Conservation (phyloP, 768 basidiomycete species). For the Boletus rex-veris region DNA sequence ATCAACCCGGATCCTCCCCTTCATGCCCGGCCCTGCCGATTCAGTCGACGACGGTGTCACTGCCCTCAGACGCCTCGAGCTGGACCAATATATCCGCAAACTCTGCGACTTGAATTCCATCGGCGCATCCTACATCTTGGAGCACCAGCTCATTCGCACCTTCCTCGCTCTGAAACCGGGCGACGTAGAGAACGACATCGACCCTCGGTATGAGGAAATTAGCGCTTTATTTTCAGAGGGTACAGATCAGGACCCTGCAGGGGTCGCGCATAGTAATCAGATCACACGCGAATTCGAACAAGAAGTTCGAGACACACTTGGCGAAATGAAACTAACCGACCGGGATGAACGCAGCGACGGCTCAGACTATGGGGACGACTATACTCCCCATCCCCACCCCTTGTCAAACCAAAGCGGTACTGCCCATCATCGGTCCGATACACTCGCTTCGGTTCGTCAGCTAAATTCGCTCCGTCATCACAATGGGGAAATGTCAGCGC, state of each 20-base stretch:
- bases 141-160: constrained; percentile 72
- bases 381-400: constrained; percentile 33
- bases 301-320: constrained; percentile 49
- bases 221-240: constrained; percentile 45
- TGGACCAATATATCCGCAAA: constrained; percentile 84
- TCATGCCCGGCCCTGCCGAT: constrained; percentile 93
- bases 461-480: constrained; percentile 25
- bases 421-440: constrained; percentile 48
- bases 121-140: constrained; percentile 76
- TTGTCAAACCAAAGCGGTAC: constrained; percentile 33
- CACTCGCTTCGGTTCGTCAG: constrained; percentile 39
- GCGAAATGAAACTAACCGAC: constrained; percentile 45
- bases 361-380: constrained; percentile 63
- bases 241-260: constrained; percentile 37
- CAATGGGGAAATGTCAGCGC: constrained; percentile 30
- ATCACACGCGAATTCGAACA: constrained; percentile 37
- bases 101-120: constrained; percentile 67
- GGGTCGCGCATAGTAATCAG: constrained; percentile 22
- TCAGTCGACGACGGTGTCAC: constrained; percentile 83
- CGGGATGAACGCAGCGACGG: constrained; percentile 52
- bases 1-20: constrained; percentile 78
- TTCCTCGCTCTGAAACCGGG: constrained; percentile 87
- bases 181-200: constrained; percentile 69
- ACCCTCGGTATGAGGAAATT: constrained; percentile 57
- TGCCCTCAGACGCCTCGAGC: constrained; percentile 70